Evolutionary conservation across 192 early-diverging fungal genomes (phyloP), one percentile per base, ranked within the genome.

Genomic region (Backusella tarrabulga): DNA sequence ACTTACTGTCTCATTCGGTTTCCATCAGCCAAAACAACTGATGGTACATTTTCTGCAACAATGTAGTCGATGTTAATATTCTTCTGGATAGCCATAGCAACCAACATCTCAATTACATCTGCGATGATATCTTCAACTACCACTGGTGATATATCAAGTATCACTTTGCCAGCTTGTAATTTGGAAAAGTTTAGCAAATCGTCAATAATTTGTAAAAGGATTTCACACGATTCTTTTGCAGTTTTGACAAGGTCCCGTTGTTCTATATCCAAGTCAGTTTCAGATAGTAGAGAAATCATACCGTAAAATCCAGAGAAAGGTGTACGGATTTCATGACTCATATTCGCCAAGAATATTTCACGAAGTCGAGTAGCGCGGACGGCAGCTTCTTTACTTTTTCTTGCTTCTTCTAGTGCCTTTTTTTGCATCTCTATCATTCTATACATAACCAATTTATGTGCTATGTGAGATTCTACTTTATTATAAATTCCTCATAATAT

Each of bases 11-110:
- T 84, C 60, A 93, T 77, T 7, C 93, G 80, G 40, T 91, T 83
- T 21, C 87, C 88, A 72, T 95, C 93, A 34, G 90, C 90, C 50
- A 93, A 87, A 4, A 93, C 76, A 70, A 83, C 78, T 36, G 87
- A 76, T 0, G 91, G 88, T 1, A 95, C 85, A 41, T 83, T 83
- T 2, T 87, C 81, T 26, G 92, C 90, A 36, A 91, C 83, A 11
- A 83, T 74, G 26, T 87, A 87, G 6, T 84, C 83, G 8, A 93
- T 78, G 14, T 84, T 75, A 23, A 95, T 76, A 3, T 88, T 84
- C 77, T 93, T 93, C 29, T 87, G 84, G 56, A 86, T 85, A 2
- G 90, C 87, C 80, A 91, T 85, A 3, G 91, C 85, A 21, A 90
- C 85, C 81, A 93, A 68, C 23, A 90, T 84, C 73, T 92, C 90